Conservation (phyloP, 305 asterid genomes). For the Solanum chacoense region DNA sequence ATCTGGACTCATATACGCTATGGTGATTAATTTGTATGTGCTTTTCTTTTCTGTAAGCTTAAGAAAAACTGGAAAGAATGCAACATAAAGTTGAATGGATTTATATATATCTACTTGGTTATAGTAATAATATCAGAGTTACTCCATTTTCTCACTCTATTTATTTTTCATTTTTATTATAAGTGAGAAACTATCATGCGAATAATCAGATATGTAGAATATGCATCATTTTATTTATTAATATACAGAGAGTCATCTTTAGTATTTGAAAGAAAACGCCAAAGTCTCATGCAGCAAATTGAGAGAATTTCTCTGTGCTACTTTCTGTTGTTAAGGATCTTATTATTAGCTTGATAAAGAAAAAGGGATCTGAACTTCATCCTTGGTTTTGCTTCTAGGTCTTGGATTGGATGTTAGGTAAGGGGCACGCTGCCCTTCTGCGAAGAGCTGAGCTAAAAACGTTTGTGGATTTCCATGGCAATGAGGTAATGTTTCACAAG, state of each 20-base stretch:
- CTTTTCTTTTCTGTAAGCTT: neutral
- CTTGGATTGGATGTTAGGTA: slow-evolving; percentile 96
- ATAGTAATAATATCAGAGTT: neutral
- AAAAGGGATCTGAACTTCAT: neutral
- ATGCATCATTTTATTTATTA: neutral
- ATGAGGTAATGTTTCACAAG: slow-evolving; percentile 43
- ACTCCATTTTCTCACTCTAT: neutral
- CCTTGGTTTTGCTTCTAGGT: slow-evolving; percentile 33
- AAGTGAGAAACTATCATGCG: neutral
- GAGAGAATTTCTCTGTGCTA: neutral
- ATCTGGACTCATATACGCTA: neutral
- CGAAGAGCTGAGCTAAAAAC: slow-evolving; percentile 98
- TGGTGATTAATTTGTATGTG: neutral
- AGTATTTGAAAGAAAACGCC: neutral
- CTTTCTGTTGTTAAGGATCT: neutral
- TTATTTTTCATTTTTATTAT: neutral
- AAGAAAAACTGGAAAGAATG: neutral
- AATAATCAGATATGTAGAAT: neutral
- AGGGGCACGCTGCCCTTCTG: slow-evolving; percentile 87
- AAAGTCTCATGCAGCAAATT: neutral
- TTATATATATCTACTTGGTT: neutral
- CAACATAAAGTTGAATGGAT: neutral
- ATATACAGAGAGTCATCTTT: neutral
- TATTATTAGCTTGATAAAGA: neutral
- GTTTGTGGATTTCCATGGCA: slow-evolving; percentile 91